Conservation (phyloP, 345 rosid genomes). For the Hypericum androsaemum region DNA sequence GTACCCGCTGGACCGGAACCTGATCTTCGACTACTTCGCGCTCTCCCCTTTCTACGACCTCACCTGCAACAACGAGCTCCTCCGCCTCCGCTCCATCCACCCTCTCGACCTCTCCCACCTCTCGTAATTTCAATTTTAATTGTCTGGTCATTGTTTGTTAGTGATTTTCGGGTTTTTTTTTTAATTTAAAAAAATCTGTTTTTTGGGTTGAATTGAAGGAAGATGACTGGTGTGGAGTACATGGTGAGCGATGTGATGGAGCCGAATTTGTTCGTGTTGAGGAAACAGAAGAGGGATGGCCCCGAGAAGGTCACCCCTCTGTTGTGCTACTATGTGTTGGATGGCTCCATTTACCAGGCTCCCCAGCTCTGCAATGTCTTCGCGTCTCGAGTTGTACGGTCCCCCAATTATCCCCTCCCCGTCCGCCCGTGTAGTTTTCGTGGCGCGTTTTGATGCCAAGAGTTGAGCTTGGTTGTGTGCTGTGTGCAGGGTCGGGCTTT, state of each 20-base stretch:
- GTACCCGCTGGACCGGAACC: conserved; percentile 79
- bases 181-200: too few relatives aligned
- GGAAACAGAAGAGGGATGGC: conserved; percentile 86
- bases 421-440: too few relatives aligned
- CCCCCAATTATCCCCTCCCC: background rate
- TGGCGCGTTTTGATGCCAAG: too few relatives aligned
- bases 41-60: conserved; percentile 77
- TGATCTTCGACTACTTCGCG: conserved; percentile 92
- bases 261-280: conserved; percentile 75
- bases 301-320: conserved; percentile 79
- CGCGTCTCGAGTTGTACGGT: conserved; percentile 75
- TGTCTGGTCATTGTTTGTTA: too few relatives aligned
- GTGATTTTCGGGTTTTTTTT: background rate
- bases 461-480: background rate
- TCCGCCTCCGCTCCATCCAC: conserved; percentile 62
- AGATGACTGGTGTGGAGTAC: conserved; percentile 75
- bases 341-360: conserved; percentile 90
- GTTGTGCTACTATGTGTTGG: conserved; percentile 74
- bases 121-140: conserved; percentile 65
- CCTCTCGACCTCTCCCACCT: conserved; percentile 81
- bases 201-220: too few relatives aligned
- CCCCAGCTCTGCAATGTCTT: conserved; percentile 83
- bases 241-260: conserved; percentile 68
- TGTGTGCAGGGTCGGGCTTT: conserved; percentile 71
- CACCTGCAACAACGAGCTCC: conserved; percentile 81